Conservation (phyloP, 148 eudicot species). For the Agrostemma githago region DNA sequence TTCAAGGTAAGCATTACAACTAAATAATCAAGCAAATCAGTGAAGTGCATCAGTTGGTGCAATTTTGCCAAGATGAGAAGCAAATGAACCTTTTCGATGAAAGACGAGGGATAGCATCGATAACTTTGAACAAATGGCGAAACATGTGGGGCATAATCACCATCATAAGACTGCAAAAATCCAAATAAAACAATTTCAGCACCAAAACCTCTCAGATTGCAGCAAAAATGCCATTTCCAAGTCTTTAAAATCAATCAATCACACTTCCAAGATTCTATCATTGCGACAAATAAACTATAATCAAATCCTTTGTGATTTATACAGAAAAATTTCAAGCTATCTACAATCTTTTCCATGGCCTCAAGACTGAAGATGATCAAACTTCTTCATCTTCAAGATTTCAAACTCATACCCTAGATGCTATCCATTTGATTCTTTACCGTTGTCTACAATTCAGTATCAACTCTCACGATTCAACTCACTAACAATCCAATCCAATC, state of each 20-base stretch:
- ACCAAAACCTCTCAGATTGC: background rate
- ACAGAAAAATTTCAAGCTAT: too few species aligned
- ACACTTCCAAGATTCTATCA: background rate
- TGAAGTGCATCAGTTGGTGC: background rate
- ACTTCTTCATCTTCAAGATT: too few species aligned
- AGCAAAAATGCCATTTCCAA: background rate
- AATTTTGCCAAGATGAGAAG: background rate
- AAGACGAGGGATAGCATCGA: constrained; percentile 36
- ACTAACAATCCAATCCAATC: background rate
- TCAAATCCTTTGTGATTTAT: too few species aligned
- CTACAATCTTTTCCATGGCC: too few species aligned
- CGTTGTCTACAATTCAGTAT: background rate
- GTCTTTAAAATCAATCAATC: background rate
- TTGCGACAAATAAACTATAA: background rate
- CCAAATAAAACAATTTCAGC: constrained; percentile 19
- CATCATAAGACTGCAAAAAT: constrained; percentile 24
- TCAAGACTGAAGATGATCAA: too few species aligned
- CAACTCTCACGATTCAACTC: background rate
- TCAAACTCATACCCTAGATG: too few species aligned
- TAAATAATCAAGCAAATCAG: constrained; percentile 6
- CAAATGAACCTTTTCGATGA: constrained; percentile 31
- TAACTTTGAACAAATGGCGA: constrained; percentile 30
- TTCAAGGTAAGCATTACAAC: constrained; percentile 1
- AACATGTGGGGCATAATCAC: constrained; percentile 15
- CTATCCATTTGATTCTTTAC: too few species aligned